Evolutionary conservation across 2,329 filamentous ascomycete genomes (phyloP).

Genomic region (Exophiala mesophila): DNA sequence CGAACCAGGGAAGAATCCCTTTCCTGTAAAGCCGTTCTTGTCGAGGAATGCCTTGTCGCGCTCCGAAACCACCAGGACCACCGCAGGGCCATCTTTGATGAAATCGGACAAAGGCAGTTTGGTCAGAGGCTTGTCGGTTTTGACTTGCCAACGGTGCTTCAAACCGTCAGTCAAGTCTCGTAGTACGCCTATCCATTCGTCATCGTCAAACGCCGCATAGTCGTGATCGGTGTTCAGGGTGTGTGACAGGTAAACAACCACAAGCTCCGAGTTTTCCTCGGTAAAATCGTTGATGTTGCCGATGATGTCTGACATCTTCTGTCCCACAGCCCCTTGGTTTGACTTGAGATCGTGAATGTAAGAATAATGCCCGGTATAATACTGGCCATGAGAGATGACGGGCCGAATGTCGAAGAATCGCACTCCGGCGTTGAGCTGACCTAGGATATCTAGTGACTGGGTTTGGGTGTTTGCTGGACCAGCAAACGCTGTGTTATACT

Average conservation of each 20-base stretch:
- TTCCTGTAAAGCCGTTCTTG: slow-evolving; percentile 23
- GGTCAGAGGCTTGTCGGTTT: slow-evolving; percentile 29
- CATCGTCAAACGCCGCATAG: slow-evolving; percentile 35
- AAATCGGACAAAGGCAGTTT: slow-evolving; percentile 33
- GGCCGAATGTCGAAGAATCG: slow-evolving; percentile 48
- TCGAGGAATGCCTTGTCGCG: slow-evolving; percentile 27
- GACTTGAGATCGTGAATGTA: slow-evolving; percentile 23
- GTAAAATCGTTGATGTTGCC: slow-evolving; percentile 42
- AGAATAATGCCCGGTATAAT: slow-evolving; percentile 40
- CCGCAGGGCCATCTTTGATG: slow-evolving; percentile 32
- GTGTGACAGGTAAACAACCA: slow-evolving; percentile 46
- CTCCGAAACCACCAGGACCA: slow-evolving; percentile 35
- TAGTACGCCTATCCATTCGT: slow-evolving; percentile 42
- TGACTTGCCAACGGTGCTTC: slow-evolving; percentile 37
- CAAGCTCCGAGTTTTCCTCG: slow-evolving; percentile 40
- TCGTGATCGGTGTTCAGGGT: slow-evolving; percentile 39
- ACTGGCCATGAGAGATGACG: slow-evolving; percentile 37
- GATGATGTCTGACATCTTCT: slow-evolving; percentile 41
- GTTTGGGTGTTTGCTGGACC: slow-evolving; percentile 20
- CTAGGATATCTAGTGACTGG: slow-evolving; percentile 42
- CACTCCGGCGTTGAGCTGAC: slow-evolving; percentile 44
- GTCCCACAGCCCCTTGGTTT: slow-evolving; percentile 46
- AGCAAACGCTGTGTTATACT: slow-evolving; percentile 8
- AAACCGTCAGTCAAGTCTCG: slow-evolving; percentile 37
- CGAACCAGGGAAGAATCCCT: slow-evolving; percentile 33